Conservation (phyloP, 805 yeast genomes). For the Candida saitoana region DNA sequence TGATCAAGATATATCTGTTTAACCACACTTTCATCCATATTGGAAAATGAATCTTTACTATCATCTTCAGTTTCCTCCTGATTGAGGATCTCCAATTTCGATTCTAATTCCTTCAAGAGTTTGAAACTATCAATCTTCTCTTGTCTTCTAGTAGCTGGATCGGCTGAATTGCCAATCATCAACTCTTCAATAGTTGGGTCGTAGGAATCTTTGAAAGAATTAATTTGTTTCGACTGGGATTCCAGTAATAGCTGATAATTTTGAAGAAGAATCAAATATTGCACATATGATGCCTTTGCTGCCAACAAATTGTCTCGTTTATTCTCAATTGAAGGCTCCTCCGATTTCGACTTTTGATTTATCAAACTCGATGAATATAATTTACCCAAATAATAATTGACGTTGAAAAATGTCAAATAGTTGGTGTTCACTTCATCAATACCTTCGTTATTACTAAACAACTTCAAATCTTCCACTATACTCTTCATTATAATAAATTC, state of each 20-base stretch:
- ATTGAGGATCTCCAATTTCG: constrained; percentile 39
- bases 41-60: constrained; percentile 19
- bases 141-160: constrained; percentile 50
- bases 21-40: constrained; percentile 60
- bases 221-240: constrained; percentile 24
- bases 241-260: constrained; percentile 39
- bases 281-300: constrained; percentile 30
- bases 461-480: constrained; percentile 43
- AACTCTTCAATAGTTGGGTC: constrained; percentile 4
- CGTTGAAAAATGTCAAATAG: constrained; percentile 55
- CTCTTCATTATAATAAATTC: constrained; percentile 43
- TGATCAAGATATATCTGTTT: constrained; percentile 56
- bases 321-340: constrained; percentile 16
- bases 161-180: constrained; percentile 25
- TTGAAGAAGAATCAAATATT: constrained; percentile 40
- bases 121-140: constrained; percentile 70
- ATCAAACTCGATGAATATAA: constrained; percentile 15
- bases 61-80: constrained; percentile 5
- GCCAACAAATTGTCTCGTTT: constrained; percentile 24
- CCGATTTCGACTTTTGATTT: constrained; percentile 23
- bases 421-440: constrained; percentile 64
- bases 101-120: constrained; percentile 50
- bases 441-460: constrained; percentile 71
- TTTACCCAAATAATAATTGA: constrained; percentile 55
- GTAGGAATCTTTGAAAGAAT: constrained; percentile 26